Percentiles rank a stretch among this genome's conserved stretches.
Conservation (phyloP, 1,284 basidiomycete species). For the Ustilago shanxiensis region DNA sequence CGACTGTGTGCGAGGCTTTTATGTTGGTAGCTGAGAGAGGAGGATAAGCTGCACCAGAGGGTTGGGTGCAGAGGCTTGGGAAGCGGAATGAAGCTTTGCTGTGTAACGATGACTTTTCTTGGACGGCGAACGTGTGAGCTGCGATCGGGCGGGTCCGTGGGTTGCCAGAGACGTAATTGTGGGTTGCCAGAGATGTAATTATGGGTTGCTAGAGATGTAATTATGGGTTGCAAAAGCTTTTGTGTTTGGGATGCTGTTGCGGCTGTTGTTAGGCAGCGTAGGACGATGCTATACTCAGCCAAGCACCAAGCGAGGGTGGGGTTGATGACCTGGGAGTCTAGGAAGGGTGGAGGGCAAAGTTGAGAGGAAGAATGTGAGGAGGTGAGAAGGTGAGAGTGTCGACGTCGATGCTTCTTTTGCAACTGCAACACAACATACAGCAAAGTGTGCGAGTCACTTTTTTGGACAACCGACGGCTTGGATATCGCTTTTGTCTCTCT, state of each 20-base stretch:
- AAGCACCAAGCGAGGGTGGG: background rate
- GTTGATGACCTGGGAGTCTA: background rate
- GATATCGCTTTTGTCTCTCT: background rate
- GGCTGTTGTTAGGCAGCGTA: background rate
- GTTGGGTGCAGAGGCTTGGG: background rate
- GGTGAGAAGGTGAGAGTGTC: background rate
- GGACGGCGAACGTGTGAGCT: background rate
- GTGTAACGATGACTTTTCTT: background rate
- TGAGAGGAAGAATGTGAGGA: conserved; percentile 11
- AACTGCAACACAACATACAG: background rate
- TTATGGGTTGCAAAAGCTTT: background rate
- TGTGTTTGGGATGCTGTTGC: conserved; percentile 1
- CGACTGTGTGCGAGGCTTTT: conserved; percentile 14
- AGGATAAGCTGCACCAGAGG: background rate
- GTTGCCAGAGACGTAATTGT: background rate
- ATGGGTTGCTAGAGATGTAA: background rate
- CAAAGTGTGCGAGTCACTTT: conserved; percentile 22
- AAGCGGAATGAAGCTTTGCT: background rate
- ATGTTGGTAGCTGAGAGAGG: background rate
- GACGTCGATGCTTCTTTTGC: background rate
- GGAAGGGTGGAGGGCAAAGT: background rate
- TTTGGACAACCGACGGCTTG: conserved; percentile 25
- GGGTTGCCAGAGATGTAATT: background rate
- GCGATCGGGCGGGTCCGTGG: background rate
- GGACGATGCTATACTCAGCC: conserved; percentile 1